Conservation (phyloP, 345 rosid genomes). For the Abelmoschus esculentus region DNA sequence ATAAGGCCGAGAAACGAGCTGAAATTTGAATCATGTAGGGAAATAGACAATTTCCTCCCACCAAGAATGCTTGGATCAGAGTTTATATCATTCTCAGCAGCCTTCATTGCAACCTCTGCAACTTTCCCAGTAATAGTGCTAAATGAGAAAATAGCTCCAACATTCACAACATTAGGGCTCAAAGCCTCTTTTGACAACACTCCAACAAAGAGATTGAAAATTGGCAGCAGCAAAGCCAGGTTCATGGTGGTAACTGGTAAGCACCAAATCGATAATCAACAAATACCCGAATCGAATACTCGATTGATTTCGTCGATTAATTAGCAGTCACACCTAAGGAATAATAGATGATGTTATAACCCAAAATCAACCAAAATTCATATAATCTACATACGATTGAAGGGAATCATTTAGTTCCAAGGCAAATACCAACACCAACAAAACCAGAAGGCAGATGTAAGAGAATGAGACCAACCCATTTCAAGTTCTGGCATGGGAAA, state of each 20-base stretch:
- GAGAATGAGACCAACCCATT: background rate
- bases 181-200: background rate
- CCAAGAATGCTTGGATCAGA: background rate
- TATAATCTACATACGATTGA: background rate
- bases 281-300: background rate
- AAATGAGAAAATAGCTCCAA: background rate
- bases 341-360: background rate
- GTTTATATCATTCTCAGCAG: background rate
- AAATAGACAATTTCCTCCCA: background rate
- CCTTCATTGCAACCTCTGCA: background rate
- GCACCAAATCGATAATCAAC: too few species aligned
- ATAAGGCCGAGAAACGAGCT: background rate
- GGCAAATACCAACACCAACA: slow-evolving; percentile 5
- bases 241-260: background rate
- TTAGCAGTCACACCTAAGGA: background rate
- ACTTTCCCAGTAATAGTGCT: background rate
- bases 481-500: slow-evolving; percentile 9
- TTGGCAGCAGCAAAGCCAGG: background rate
- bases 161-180: background rate
- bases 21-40: background rate
- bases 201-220: background rate
- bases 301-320: background rate
- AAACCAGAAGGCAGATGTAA: background rate
- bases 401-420: background rate
- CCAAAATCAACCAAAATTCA: background rate